Evolutionary conservation across 148 eudicot genomes (phyloP), one percentile per base, ranked within the genome.

Genomic region (Gaultheria prostrata): DNA sequence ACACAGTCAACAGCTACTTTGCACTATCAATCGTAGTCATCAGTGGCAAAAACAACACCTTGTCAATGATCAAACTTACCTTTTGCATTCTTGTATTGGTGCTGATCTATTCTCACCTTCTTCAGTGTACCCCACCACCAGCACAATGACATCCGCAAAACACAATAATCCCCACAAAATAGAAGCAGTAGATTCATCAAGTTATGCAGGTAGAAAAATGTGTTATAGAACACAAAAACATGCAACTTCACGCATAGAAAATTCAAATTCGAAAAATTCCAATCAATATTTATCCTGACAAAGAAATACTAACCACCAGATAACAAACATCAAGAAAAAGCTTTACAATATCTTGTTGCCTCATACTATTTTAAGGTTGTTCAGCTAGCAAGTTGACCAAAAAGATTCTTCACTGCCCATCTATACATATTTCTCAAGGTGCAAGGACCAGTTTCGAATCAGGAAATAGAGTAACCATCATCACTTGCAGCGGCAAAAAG

Each of bases 401-500:
- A 70, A 70, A 33, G 33, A 33, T 70, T 33, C 75, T 48, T n/a
- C 26, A 0, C 28, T 12, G 17, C 28, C n/a, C 3, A 49, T 12
- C 33, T 10, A 6, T 76, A n/a, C 17, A 48, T 48, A 20, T 45
- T 10, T 11, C 77, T 43, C 24, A 13, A 21, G 77, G 20, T 45
- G 28, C 28, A 45, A 39, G 53, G 15, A 74, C 12, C 12, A 75
- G 32, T 39, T 75, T 54, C 3, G 13, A 1, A 39, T 59, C 73
- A 80, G 73, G 61, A 59, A 2, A 63, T 48, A 9, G 35, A 61
- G 43, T 20, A 56, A 48, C 83, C 86, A 33, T 80, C 88, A 8
- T 82, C 85, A n/a, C 65, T 82, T 80, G 83, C 89, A 63, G 43
- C 53, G 10, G 84, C 89, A 80, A 89, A 89, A 21, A 89, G 87